A percentile compares a stretch with the other conserved stretches of the same genome.
phyloP scores from a whole-genome alignment of 768 basidiomycete species.

The Suillus cothurnatus region DNA sequence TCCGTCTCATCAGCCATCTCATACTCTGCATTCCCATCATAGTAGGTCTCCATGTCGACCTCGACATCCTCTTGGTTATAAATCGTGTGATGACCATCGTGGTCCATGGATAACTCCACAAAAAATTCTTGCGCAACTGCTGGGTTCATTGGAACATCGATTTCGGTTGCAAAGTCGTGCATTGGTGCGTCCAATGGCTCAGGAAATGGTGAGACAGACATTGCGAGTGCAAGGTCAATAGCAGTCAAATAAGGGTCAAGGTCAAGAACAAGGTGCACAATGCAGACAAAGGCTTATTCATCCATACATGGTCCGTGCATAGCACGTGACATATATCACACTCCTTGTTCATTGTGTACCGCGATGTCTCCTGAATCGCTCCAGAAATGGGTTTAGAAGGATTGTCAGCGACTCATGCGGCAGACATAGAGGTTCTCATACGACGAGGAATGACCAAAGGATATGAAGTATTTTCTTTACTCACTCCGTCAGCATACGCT shows the following conservation, averaged over 20 bases:
- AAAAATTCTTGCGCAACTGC: constrained; percentile 47
- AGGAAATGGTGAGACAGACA: constrained; percentile 35
- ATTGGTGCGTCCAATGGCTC: constrained; percentile 66
- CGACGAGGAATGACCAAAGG: constrained; percentile 67
- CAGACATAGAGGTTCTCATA: constrained; percentile 67
- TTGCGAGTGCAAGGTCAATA: constrained; percentile 17
- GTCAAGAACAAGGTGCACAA: constrained; percentile 13
- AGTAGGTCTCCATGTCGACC: constrained; percentile 66
- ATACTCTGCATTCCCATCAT: constrained; percentile 52
- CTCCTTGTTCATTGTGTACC: constrained; percentile 3
- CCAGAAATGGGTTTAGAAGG: constrained; percentile 20
- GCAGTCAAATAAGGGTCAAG: constrained; percentile 18
- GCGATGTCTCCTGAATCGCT: background rate
- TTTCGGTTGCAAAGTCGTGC: constrained; percentile 58
- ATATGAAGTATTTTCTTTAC: constrained; percentile 65
- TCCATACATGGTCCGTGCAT: constrained; percentile 34
- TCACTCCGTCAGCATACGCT: constrained; percentile 63
- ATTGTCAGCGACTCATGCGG: constrained; percentile 40
- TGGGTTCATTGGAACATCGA: constrained; percentile 62
- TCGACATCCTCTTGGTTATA: constrained; percentile 51
- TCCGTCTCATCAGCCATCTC: constrained; percentile 38
- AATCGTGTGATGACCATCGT: constrained; percentile 42
- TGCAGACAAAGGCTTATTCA: constrained; percentile 15
- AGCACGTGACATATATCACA: constrained; percentile 23
- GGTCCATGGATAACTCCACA: constrained; percentile 61